Conservation (phyloP, 257 asterid genomes). For the Salvia rosmarinus region DNA sequence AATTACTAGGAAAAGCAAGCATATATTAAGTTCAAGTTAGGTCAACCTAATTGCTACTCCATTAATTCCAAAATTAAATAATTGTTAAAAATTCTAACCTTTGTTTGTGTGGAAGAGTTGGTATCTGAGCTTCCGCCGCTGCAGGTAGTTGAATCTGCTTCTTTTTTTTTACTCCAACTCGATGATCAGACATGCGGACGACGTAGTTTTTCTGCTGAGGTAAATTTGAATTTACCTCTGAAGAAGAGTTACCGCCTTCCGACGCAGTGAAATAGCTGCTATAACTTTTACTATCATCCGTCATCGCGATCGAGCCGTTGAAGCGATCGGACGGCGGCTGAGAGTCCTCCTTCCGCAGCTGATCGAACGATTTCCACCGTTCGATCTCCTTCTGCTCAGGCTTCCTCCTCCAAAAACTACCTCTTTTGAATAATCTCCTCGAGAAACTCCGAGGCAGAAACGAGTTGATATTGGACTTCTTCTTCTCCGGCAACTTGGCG, state of each 20-base stretch:
- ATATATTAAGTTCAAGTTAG: constrained; percentile 2
- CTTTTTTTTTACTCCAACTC: constrained; percentile 45
- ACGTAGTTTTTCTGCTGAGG: constrained; percentile 30
- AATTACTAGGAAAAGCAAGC: neutral
- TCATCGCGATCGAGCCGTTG: constrained; percentile 36
- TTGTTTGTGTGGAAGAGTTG: constrained; percentile 38
- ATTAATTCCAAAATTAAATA: neutral
- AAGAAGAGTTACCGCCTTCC: constrained; percentile 42
- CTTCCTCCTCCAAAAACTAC: constrained; percentile 59
- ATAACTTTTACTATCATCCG: constrained; percentile 41
- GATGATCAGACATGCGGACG: constrained; percentile 29
- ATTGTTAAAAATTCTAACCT: constrained; percentile 44
- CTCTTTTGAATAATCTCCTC: constrained; percentile 46
- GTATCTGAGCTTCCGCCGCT: constrained; percentile 36
- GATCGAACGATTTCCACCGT: constrained; percentile 50
- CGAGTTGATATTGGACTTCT: constrained; percentile 10
- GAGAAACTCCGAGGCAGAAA: constrained; percentile 59
- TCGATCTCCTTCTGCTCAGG: constrained; percentile 53
- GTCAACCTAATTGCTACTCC: neutral
- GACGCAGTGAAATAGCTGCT: constrained; percentile 58
- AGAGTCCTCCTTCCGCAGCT: constrained; percentile 45
- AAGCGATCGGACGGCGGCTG: constrained; percentile 39
- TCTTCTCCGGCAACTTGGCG: constrained; percentile 35
- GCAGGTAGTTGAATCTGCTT: constrained; percentile 37
- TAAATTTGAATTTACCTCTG: constrained; percentile 39